A percentile compares a stretch with the other conserved stretches of the same genome.
These are phyloP conservation scores for Amauroascus niger DNA, from an alignment of 2,329 filamentous ascomycete species.

Conservation along the genomic window DNA sequence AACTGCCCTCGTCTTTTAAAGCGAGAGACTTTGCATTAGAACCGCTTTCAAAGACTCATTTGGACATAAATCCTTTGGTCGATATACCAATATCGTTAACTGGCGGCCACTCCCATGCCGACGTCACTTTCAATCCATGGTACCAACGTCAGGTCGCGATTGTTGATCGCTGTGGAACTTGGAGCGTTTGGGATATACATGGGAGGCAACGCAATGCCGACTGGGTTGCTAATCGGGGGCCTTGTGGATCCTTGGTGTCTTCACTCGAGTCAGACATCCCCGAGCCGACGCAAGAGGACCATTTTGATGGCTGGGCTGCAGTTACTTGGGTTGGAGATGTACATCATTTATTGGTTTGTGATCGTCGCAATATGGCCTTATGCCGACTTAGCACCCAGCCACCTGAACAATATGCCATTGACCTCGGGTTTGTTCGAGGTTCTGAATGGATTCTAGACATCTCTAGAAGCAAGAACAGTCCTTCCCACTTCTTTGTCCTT, in stretches of 20 bases:
- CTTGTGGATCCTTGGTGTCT: constrained; percentile 26
- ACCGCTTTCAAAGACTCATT: constrained; percentile 29
- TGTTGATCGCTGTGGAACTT: constrained; percentile 45
- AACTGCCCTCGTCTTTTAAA: constrained; percentile 20
- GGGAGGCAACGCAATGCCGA: constrained; percentile 24
- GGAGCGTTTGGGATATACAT: constrained; percentile 43
- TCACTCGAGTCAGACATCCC: constrained; percentile 11
- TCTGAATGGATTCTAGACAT: constrained; percentile 49
- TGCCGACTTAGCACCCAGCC: constrained; percentile 26
- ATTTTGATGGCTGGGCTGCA: constrained; percentile 38
- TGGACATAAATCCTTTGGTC: constrained; percentile 40
- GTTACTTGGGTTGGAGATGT: constrained; percentile 34
- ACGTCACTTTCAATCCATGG: constrained; percentile 52
- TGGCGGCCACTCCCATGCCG: constrained; percentile 41
- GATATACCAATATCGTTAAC: constrained; percentile 37
- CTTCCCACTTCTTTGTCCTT: constrained; percentile 43
- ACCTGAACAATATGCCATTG: constrained; percentile 25
- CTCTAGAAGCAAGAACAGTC: constrained; percentile 34
- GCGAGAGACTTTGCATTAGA: constrained; percentile 12
- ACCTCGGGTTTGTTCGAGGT: constrained; percentile 29
- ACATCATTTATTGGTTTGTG: constrained; percentile 43
- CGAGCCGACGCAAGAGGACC: constrained; percentile 14
- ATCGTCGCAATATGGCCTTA: constrained; percentile 36
- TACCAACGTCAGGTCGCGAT: constrained; percentile 49
- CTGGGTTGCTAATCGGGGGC: constrained; percentile 24